phyloP scores from a whole-genome alignment of 768 basidiomycete species.

The Megacollybia marginata region DNA sequence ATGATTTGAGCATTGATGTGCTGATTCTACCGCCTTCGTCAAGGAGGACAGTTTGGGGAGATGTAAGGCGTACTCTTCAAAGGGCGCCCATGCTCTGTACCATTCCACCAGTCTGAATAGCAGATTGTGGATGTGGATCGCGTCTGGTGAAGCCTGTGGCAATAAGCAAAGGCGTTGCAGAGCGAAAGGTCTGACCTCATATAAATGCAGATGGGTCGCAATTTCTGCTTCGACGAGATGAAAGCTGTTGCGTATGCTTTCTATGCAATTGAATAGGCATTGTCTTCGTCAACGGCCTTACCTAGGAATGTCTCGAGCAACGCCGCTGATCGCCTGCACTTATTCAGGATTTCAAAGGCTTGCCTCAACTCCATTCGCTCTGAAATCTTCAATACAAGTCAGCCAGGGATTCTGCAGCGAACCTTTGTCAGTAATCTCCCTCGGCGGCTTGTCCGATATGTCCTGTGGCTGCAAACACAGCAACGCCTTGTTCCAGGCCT shows the following conservation, averaged over 20 bases:
- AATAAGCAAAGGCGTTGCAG: not conserved
- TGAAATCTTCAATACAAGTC: slow-evolving; percentile 8
- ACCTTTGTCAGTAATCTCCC: slow-evolving; percentile 3
- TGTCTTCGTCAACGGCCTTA: slow-evolving; percentile 20
- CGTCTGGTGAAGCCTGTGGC: slow-evolving; percentile 36
- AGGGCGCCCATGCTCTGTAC: slow-evolving; percentile 72
- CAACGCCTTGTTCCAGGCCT: slow-evolving; percentile 58
- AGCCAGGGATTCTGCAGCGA: slow-evolving; percentile 12
- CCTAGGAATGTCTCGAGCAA: slow-evolving; percentile 70
- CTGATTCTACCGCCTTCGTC: slow-evolving; percentile 40
- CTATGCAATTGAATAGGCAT: slow-evolving; percentile 24
- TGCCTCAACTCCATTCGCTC: slow-evolving; percentile 43
- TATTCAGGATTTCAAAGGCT: slow-evolving; percentile 54
- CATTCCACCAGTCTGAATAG: slow-evolving; percentile 59
- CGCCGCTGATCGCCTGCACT: slow-evolving; percentile 51
- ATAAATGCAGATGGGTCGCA: slow-evolving; percentile 45
- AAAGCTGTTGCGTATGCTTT: slow-evolving; percentile 55
- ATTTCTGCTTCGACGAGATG: slow-evolving; percentile 59
- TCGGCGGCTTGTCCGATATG: slow-evolving; percentile 24
- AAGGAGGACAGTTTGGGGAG: slow-evolving; percentile 6
- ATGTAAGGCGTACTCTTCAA: slow-evolving; percentile 42
- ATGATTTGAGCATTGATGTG: slow-evolving; percentile 48
- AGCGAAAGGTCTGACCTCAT: slow-evolving; percentile 38
- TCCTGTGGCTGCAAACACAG: slow-evolving; percentile 50
- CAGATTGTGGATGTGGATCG: slow-evolving; percentile 43